Base-by-base conservation (phyloP, 2,329 filamentous ascomycete species). In the Colletotrichum viniferum region DNA sequence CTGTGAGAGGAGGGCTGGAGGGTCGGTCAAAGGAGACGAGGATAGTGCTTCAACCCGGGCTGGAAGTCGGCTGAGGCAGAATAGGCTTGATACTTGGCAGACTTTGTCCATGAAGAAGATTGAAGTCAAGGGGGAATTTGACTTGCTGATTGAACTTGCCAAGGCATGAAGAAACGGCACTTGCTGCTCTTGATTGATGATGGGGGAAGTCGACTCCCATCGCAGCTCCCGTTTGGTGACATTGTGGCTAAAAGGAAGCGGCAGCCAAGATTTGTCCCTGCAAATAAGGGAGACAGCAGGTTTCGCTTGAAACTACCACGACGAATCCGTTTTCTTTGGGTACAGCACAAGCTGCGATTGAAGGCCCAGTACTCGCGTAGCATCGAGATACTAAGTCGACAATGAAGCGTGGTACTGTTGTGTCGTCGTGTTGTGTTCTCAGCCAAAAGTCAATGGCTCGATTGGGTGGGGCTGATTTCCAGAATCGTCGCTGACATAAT, bases 401-500 rank as follows among this genome's bases (percentile, higher is more conserved):
- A 0, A 48, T n/a, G 18, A 48, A 1, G 5, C 2, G 2, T n/a
- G 43, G n/a, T 52, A 12, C 1, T 21, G 10, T 21, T 4, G n/a
- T 12, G 10, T 4, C 0, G 38, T n/a, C 0, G n/a, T 48, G 10
- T 3, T 7, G 2, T 52, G 13, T 48, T 13, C 43, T 21, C 43
- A 48, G 18, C 5, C 3, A 52, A 52, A 48, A 52, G 4, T 52
- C 43, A 52, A 52, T 52, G 21, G 43, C 43, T 52, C n/a, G 43
- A 58, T 58, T 4, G 2, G 55, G 55, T 58, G 58, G 58, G 18
- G 28, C 21, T 12, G 21, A 13, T 21, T n/a, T 18, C 21, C 21
- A 32, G 2, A 26, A 2, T 32, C 6, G 12, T 13, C 7, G 52
- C 4, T 74, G 73, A 75, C 73, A 68, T 75, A 75, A 75, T 48